Percentiles rank a stretch among this genome's conserved stretches.
Evolutionary conservation across 805 yeast genomes (phyloP).

Genomic region (Metschnikowia bowlesiae): DNA sequence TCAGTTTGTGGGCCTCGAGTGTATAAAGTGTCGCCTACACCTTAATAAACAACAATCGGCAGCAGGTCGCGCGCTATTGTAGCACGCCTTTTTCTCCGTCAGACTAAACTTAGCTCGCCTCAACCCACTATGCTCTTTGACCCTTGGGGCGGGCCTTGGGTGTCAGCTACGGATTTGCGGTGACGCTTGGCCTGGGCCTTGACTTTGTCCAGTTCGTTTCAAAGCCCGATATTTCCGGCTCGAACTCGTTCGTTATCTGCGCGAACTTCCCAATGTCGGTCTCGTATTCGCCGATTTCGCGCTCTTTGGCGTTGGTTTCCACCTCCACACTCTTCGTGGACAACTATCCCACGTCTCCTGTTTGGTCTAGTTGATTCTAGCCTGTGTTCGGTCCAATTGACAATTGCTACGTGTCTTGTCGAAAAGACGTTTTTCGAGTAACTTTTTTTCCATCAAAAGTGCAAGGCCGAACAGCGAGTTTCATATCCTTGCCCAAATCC

Average conservation of each 20-base stretch:
- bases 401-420: too few species aligned
- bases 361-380: too few species aligned
- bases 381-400: too few species aligned
- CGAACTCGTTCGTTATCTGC: constrained; percentile 49
- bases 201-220: constrained; percentile 58
- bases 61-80: background rate
- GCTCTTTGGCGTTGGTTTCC: constrained; percentile 36
- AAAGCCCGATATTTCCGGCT: constrained; percentile 63
- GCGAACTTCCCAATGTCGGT: constrained; percentile 33
- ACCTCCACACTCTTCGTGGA: constrained; percentile 23
- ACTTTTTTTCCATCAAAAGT: too few species aligned
- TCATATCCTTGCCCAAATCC: too few species aligned
- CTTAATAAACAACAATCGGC: background rate
- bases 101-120: background rate
- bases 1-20: background rate
- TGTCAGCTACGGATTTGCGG: constrained; percentile 35
- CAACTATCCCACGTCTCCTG: too few species aligned
- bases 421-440: too few species aligned
- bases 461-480: too few species aligned
- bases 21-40: background rate
- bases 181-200: constrained; percentile 35
- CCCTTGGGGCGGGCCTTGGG: constrained; percentile 37
- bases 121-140: background rate
- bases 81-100: background rate
- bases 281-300: constrained; percentile 34